These are phyloP conservation scores for Colletotrichum nymphaeae DNA, from an alignment of 2,329 filamentous ascomycete genomes.

Conservation along the genomic window DNA sequence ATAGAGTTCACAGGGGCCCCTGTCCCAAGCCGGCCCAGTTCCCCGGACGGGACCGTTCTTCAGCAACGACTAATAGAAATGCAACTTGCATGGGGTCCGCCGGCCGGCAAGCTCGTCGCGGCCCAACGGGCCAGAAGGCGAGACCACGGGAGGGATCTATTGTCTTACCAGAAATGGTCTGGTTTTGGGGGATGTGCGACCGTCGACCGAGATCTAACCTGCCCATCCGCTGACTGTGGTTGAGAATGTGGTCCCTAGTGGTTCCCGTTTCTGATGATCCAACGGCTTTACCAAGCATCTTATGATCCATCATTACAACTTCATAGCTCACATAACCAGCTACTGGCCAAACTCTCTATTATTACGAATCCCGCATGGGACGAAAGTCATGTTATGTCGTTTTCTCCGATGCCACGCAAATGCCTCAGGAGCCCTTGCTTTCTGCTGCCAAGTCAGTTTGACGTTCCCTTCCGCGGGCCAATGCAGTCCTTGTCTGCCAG, in stretches of 20 bases:
- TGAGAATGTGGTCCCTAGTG: background rate
- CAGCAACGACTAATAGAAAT: background rate
- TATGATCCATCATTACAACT: background rate
- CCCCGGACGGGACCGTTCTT: background rate
- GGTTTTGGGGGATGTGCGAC: background rate
- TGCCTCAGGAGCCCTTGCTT: no score
- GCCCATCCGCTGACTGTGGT: background rate
- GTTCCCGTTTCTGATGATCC: background rate
- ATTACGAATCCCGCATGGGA: background rate
- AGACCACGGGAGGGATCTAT: background rate
- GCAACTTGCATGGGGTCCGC: background rate
- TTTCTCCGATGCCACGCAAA: background rate
- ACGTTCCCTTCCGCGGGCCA: background rate
- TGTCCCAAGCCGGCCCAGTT: background rate
- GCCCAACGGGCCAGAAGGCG: background rate
- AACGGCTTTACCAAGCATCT: background rate
- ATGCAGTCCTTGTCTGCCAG: background rate
- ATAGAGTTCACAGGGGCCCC: constrained; percentile 19
- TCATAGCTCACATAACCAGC: background rate
- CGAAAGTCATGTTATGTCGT: background rate
- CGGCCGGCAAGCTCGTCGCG: background rate
- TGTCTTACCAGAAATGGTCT: background rate
- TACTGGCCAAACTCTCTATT: background rate
- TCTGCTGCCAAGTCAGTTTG: background rate
- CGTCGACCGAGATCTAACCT: background rate